Conservation (phyloP, 108 stramenopile genomes). For the Conticribra guillardii region DNA sequence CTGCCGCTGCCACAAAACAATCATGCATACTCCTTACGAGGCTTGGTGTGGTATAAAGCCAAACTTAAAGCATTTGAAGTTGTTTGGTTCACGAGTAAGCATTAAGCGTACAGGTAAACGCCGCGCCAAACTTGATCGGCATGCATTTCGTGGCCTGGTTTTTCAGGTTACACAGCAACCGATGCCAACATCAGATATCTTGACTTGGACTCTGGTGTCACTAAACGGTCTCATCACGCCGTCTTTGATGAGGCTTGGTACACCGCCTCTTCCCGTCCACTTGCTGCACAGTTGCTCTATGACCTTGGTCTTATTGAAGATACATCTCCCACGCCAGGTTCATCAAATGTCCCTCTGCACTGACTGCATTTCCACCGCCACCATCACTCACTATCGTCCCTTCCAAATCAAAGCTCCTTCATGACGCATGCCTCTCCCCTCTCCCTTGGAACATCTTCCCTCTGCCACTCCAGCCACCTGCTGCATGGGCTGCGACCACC, state of each 20-base stretch:
- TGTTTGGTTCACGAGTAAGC: conserved; percentile 17
- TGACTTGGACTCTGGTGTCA: conserved; percentile 5
- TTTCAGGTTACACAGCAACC: conserved; percentile 7
- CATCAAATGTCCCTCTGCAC: too few relatives aligned
- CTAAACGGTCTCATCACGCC: conserved; percentile 18
- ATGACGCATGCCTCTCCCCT: too few relatives aligned
- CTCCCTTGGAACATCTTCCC: too few relatives aligned
- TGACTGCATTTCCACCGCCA: too few relatives aligned
- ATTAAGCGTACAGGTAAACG: conserved; percentile 9
- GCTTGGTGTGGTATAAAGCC: conserved; percentile 9
- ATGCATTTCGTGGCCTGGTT: conserved; percentile 11
- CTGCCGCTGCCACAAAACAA: not conserved
- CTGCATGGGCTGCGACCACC: too few relatives aligned
- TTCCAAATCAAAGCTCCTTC: too few relatives aligned
- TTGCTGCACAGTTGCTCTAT: conserved; percentile 15
- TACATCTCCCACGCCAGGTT: too few relatives aligned
- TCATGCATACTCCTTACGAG: conserved; percentile 7
- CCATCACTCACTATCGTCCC: too few relatives aligned
- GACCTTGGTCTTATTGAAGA: too few relatives aligned
- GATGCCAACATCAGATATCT: conserved; percentile 17
- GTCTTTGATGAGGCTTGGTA: too few relatives aligned
- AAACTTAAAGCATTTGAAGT: not conserved
- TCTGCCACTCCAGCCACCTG: too few relatives aligned
- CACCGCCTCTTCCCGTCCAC: conserved; percentile 7
- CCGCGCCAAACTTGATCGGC: not conserved